These are phyloP conservation scores for Phaeoacremonium minimum DNA, from an alignment of 2,329 filamentous ascomycete genomes.

Conservation along the genomic window DNA sequence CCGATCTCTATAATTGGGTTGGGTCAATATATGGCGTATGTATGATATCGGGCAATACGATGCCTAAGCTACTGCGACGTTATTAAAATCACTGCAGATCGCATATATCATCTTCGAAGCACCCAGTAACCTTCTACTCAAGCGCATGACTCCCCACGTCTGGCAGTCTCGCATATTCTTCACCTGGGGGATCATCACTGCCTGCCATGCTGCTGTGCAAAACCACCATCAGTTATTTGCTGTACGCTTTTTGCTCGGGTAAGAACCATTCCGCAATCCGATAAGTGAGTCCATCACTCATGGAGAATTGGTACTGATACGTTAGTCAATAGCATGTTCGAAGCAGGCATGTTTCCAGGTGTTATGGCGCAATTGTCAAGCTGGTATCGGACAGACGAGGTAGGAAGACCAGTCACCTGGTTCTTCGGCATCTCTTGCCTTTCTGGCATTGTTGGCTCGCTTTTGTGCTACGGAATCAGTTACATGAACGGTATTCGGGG, in stretches of 20 bases:
- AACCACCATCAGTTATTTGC: slow-evolving; percentile 30
- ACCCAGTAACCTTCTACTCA: slow-evolving; percentile 31
- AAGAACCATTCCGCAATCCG: too few species aligned
- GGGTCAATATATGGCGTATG: slow-evolving; percentile 31
- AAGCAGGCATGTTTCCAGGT: slow-evolving; percentile 37
- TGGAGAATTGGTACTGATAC: not conserved
- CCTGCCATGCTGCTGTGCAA: slow-evolving; percentile 31
- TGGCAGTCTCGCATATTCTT: slow-evolving; percentile 31
- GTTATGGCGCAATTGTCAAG: slow-evolving; percentile 34
- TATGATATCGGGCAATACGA: too few species aligned
- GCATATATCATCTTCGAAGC: slow-evolving; percentile 33
- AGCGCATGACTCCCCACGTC: slow-evolving; percentile 24
- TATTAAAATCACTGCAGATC: too few species aligned
- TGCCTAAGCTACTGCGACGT: too few species aligned
- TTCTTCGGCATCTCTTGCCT: slow-evolving; percentile 33
- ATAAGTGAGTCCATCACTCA: too few species aligned
- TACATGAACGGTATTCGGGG: slow-evolving; percentile 19
- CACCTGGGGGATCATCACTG: slow-evolving; percentile 29
- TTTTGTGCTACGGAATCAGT: slow-evolving; percentile 22
- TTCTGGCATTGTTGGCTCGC: slow-evolving; percentile 26
- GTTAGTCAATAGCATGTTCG: slow-evolving; percentile 18
- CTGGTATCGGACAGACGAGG: slow-evolving; percentile 42
- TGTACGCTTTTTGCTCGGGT: slow-evolving; percentile 33
- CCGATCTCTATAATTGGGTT: slow-evolving; percentile 34
- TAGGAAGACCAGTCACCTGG: slow-evolving; percentile 34